Percentiles rank a stretch among this genome's conserved stretches.
Conservation (phyloP, 345 rosid genomes). For the Syzygium grande region DNA sequence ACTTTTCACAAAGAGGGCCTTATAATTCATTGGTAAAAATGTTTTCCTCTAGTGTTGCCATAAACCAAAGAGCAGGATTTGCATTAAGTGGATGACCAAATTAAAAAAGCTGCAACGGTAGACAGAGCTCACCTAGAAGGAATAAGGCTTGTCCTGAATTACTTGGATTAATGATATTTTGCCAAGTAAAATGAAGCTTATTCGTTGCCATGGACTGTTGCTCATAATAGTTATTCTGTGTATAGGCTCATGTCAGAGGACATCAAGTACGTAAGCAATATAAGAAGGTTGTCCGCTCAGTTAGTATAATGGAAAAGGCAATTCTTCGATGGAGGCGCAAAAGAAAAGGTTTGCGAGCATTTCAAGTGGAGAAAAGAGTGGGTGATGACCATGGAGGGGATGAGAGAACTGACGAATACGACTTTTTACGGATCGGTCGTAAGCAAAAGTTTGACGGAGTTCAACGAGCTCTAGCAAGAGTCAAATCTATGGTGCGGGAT, state of each 20-base stretch:
- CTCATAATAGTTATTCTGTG: neutral
- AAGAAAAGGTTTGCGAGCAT: constrained; percentile 54
- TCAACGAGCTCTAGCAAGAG: constrained; percentile 55
- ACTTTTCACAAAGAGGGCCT: neutral
- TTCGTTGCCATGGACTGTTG: neutral
- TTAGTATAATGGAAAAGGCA: constrained; percentile 52
- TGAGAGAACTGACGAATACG: constrained; percentile 40
- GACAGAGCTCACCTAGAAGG: neutral
- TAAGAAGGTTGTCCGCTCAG: constrained; percentile 54
- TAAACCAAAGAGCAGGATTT: neutral
- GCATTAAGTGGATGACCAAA: neutral
- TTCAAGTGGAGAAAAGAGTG: constrained; percentile 12
- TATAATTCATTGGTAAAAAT: neutral
- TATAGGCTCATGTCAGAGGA: constrained; percentile 66
- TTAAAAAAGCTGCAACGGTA: neutral
- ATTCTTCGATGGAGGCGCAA: constrained; percentile 67
- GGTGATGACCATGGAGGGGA: constrained; percentile 2
- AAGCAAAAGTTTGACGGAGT: constrained; percentile 48
- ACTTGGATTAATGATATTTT: neutral
- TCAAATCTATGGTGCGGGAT: constrained; percentile 48
- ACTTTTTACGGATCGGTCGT: constrained; percentile 36
- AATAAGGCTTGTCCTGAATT: neutral
- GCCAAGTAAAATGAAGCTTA: neutral
- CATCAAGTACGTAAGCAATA: constrained; percentile 55
- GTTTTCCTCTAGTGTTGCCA: neutral